phyloP scores from a whole-genome alignment of 345 rosid species.

The Brassica cretica region DNA sequence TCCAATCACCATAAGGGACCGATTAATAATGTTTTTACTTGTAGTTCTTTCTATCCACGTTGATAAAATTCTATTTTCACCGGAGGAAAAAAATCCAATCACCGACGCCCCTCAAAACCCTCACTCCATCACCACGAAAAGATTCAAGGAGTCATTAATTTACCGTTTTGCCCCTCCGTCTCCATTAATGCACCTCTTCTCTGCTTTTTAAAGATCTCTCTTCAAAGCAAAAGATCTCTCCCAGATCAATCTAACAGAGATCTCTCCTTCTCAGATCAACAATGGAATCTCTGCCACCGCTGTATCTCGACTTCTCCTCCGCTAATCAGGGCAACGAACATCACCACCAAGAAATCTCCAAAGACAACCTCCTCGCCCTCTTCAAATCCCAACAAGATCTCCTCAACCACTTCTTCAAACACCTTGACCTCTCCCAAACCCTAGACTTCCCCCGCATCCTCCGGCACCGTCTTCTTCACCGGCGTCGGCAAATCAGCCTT shows the following conservation, averaged over 20 bases:
- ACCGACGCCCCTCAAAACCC: not conserved
- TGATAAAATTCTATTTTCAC: too few relatives aligned
- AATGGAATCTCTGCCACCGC: not conserved
- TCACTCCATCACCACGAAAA: not conserved
- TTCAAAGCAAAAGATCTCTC: not conserved
- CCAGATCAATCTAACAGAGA: not conserved
- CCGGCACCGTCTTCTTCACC: slow-evolving; percentile 80
- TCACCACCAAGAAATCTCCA: slow-evolving; percentile 41
- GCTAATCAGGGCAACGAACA: not conserved
- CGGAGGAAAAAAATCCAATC: not conserved
- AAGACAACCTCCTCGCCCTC: slow-evolving; percentile 60
- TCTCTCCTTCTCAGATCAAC: slow-evolving; percentile 8
- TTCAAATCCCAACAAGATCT: slow-evolving; percentile 90
- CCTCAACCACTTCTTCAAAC: slow-evolving; percentile 84
- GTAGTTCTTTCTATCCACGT: too few relatives aligned
- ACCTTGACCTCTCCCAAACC: slow-evolving; percentile 75
- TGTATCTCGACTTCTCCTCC: not conserved
- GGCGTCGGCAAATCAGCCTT: slow-evolving; percentile 97
- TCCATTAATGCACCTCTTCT: slow-evolving; percentile 24
- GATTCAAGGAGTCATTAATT: not conserved
- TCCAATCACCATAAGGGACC: not conserved
- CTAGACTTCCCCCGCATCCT: slow-evolving; percentile 65
- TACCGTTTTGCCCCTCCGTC: slow-evolving; percentile 12
- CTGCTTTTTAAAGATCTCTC: not conserved
- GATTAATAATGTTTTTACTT: too few relatives aligned